Conservation (phyloP, 1,284 basidiomycete species). For the Cutaneotrichosporon cutaneum region DNA sequence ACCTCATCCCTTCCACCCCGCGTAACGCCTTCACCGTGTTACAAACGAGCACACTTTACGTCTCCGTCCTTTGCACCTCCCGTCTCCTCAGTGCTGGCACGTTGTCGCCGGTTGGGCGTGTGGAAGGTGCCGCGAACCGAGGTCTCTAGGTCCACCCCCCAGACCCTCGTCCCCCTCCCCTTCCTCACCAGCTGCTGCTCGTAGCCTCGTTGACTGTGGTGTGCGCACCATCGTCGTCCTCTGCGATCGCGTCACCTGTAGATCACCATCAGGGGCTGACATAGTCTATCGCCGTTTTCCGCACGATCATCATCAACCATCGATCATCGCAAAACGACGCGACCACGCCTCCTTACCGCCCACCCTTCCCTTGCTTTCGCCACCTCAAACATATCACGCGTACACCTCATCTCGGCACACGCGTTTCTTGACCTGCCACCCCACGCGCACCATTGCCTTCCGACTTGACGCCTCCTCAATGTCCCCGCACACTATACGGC, state of each 20-base stretch:
- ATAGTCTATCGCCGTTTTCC: slow-evolving; percentile 1
- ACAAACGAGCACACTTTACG: background rate
- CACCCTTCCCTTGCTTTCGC: background rate
- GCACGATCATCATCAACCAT: slow-evolving; percentile 8
- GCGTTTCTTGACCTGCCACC: background rate
- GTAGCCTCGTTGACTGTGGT: background rate
- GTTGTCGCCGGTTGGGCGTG: background rate
- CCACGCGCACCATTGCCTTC: background rate
- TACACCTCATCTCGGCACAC: background rate
- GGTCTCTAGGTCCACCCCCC: no score
- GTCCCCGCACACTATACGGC: background rate
- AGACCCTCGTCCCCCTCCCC: background rate
- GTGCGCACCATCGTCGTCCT: background rate
- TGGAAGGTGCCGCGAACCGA: background rate
- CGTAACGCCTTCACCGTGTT: background rate
- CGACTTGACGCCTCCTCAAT: background rate
- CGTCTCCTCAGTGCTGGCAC: background rate
- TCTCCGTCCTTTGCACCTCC: background rate
- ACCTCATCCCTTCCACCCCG: background rate
- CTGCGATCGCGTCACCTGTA: background rate
- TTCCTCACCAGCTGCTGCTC: background rate
- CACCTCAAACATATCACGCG: background rate
- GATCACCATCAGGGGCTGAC: slow-evolving; percentile 10
- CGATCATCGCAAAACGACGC: slow-evolving; percentile 4
- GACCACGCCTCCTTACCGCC: background rate